These are phyloP conservation scores for Hygrophorus pudorinus DNA, from an alignment of 768 basidiomycete species.

Conservation along the genomic window DNA sequence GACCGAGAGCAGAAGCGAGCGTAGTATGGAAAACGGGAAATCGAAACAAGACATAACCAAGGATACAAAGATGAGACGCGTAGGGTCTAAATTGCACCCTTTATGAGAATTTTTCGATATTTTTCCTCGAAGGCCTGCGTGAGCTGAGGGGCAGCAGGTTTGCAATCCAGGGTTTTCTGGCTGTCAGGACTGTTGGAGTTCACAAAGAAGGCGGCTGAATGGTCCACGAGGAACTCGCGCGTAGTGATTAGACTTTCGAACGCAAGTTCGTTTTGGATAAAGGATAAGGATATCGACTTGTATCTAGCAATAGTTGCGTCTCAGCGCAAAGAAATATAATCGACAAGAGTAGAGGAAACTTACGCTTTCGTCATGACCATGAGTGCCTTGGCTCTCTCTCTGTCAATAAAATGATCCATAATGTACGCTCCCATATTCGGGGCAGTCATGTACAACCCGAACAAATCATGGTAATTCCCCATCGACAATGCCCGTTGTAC, in stretches of 20 bases:
- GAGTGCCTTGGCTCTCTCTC: slow-evolving; percentile 81
- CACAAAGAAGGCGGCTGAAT: slow-evolving; percentile 57
- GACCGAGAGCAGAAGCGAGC: slow-evolving; percentile 2
- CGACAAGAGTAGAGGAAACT: slow-evolving; percentile 26
- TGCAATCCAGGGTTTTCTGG: slow-evolving; percentile 67
- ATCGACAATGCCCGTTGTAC: slow-evolving; percentile 86
- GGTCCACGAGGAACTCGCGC: slow-evolving; percentile 58
- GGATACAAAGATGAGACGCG: slow-evolving; percentile 3
- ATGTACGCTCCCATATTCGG: slow-evolving; percentile 99
- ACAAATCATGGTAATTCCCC: slow-evolving; percentile 91
- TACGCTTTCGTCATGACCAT: slow-evolving; percentile 91
- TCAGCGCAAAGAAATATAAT: background rate
- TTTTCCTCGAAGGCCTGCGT: slow-evolving; percentile 63
- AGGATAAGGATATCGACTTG: slow-evolving; percentile 61
- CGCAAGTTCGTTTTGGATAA: slow-evolving; percentile 73
- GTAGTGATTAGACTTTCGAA: slow-evolving; percentile 63
- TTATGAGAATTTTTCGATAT: slow-evolving; percentile 82
- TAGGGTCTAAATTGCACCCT: slow-evolving; percentile 72
- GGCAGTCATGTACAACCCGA: slow-evolving; percentile 71
- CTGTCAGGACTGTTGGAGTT: slow-evolving; percentile 52
- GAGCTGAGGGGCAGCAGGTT: slow-evolving; percentile 45
- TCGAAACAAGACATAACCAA: slow-evolving; percentile 7
- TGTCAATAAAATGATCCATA: slow-evolving; percentile 96
- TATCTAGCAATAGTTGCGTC: slow-evolving; percentile 49
- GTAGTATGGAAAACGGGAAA: slow-evolving; percentile 11